These are phyloP conservation scores for Allantophomopsis cytisporea DNA, from an alignment of 2,329 filamentous ascomycete genomes.

Conservation along the genomic window DNA sequence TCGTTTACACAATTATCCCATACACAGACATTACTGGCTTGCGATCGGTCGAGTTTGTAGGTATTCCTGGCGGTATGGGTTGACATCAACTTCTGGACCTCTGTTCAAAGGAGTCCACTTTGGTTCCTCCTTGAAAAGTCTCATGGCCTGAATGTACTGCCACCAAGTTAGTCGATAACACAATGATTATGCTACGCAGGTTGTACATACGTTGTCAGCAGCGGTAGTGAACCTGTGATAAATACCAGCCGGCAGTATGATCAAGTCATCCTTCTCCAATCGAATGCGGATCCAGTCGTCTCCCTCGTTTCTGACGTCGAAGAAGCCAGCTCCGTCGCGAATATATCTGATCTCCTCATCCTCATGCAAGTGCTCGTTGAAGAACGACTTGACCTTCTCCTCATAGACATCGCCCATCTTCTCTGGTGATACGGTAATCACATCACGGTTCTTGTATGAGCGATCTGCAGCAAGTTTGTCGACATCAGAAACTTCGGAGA, in stretches of 20 bases:
- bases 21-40: neutral
- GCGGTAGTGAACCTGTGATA: constrained; percentile 98
- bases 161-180: constrained; percentile 2
- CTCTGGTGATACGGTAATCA: constrained; percentile 76
- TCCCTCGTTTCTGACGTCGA: constrained; percentile 72
- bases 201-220: constrained; percentile 62
- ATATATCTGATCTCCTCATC: constrained; percentile 98
- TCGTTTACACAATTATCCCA: neutral
- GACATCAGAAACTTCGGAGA: constrained; percentile 51
- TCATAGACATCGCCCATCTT: constrained; percentile 83
- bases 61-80: constrained; percentile 69
- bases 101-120: constrained; percentile 96
- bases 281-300: constrained; percentile 85
- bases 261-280: constrained; percentile 76
- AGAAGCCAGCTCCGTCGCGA: constrained; percentile 75
- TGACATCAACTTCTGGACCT: constrained; percentile 60
- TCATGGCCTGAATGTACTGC: constrained; percentile 90
- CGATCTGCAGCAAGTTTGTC: constrained; percentile 62
- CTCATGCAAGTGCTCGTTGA: constrained; percentile 91
- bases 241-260: constrained; percentile 88
- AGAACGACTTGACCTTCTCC: constrained; percentile 87
- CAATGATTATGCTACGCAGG: constrained; percentile 1
- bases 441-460: constrained; percentile 87
- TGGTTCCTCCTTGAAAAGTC: constrained; percentile 94
- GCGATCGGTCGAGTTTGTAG: constrained; percentile 23